Evolutionary conservation across 1,284 basidiomycete genomes (phyloP), one percentile per base, ranked within the genome.

Genomic region (Ganoderma sp.): DNA sequence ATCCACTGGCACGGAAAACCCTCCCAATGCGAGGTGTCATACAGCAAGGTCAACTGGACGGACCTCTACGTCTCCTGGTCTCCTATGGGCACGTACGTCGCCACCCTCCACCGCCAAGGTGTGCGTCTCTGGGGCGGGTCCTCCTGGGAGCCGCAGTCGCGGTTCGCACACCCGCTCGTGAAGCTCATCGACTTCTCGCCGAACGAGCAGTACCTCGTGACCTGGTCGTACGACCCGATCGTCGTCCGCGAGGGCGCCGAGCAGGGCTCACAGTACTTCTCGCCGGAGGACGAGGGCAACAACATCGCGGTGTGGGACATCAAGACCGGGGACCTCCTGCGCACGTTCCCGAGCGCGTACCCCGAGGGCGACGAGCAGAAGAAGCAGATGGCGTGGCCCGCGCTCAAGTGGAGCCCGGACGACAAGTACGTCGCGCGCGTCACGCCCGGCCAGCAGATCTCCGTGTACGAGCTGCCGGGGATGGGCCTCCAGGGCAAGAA

Each of bases 1-100:
- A 90, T 99, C 72, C 87, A 90, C 74, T 99, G 97, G 97, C 96
- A 98, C 78, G 94, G 94, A 69, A 95, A 95, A 76, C 91, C 92
- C 67, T 95, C 94, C 15, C 90, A 92, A 72, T 90, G 93, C 75
- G 96, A 98, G 79, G 79, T 93, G 52, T 93, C 94, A 22, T 87
- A 91, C 76, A 83, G 82, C 68, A 92, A 91, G 84, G 87, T 85
- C 66, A 79, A 93, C 79, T 99, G 98, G 96, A 98, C 96, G 76
- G 96, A 99, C 77, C 91, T 98, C 57, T 99, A 99, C 82, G 92
- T 97, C 54, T 93, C 95, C 62, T 99, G 98, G 98, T 99, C 98
- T 45, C 97, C 97, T 42, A 86, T 93, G 69, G 98, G 98, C 65
- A 99, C 97, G 28, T 96, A 92, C 79, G 86, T 99, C 70, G 92